phyloP scores from a whole-genome alignment of 257 asterid genomes.

The Fraxinus americana region DNA sequence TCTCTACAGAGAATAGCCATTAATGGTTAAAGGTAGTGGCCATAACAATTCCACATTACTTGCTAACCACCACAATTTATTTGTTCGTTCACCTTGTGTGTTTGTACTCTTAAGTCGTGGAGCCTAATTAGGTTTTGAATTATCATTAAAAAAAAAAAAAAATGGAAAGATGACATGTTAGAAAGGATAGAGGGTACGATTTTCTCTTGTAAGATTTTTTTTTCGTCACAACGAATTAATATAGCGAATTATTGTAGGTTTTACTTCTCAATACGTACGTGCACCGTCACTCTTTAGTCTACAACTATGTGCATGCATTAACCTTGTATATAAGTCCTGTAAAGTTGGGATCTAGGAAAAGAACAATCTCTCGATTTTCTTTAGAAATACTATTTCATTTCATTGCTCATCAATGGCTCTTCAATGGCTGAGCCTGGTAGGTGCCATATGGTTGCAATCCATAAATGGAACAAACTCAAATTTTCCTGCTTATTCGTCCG shows the following conservation, averaged over 20 bases:
- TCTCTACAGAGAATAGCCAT: neutral
- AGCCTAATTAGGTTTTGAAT: too few relatives aligned
- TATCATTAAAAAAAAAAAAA: too few relatives aligned
- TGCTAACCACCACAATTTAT: slow-evolving; percentile 5
- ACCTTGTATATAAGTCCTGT: neutral
- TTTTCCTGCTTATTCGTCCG: slow-evolving; percentile 76
- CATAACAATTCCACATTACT: neutral
- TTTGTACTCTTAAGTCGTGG: too few relatives aligned
- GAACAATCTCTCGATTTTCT: too few relatives aligned
- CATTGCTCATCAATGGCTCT: slow-evolving; percentile 38
- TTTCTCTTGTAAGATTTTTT: too few relatives aligned
- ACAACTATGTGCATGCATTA: neutral
- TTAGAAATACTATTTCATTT: too few relatives aligned
- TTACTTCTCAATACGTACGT: neutral
- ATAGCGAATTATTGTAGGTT: too few relatives aligned
- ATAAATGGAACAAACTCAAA: slow-evolving; percentile 74
- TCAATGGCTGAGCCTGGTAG: slow-evolving; percentile 75
- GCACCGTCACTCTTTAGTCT: neutral
- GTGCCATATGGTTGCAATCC: slow-evolving; percentile 79
- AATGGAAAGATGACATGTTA: too few relatives aligned
- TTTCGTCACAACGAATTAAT: too few relatives aligned
- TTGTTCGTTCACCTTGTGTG: neutral
- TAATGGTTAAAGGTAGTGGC: neutral
- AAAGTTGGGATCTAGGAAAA: too few relatives aligned
- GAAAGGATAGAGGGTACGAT: too few relatives aligned